These are phyloP conservation scores for Saccharomycopsis capsularis DNA, from an alignment of 805 yeast species.

Conservation along the genomic window DNA sequence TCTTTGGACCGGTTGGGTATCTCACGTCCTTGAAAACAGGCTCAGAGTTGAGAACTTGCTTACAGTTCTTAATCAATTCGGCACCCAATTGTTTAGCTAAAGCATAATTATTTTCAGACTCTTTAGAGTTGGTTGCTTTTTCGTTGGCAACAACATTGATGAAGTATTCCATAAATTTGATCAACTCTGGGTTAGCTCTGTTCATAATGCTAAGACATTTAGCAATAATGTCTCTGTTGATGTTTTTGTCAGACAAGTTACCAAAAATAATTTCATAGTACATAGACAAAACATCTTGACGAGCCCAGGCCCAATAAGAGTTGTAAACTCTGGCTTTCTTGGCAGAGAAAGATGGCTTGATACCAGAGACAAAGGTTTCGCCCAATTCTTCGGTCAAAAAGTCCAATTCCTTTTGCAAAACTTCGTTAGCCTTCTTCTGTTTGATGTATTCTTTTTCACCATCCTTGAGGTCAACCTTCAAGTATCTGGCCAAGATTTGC, in stretches of 20 bases:
- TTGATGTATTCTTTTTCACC: slow-evolving; percentile 81
- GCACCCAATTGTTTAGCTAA: slow-evolving; percentile 86
- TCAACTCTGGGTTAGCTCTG: slow-evolving; percentile 87
- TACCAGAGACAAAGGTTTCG: slow-evolving; percentile 88
- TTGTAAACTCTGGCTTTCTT: slow-evolving; percentile 94
- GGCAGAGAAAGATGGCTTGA: slow-evolving; percentile 82
- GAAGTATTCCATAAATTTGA: slow-evolving; percentile 93
- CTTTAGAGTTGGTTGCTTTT: slow-evolving; percentile 66
- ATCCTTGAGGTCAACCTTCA: slow-evolving; percentile 83
- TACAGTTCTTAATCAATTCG: slow-evolving; percentile 92
- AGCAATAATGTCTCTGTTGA: slow-evolving; percentile 92
- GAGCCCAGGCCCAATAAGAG: slow-evolving; percentile 99
- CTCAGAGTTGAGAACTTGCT: slow-evolving; percentile 66
- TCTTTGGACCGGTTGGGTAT: slow-evolving; percentile 92
- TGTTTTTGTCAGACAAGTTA: slow-evolving; percentile 69
- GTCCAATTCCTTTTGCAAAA: slow-evolving; percentile 85
- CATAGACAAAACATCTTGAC: slow-evolving; percentile 91
- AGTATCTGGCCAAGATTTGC: slow-evolving; percentile 90
- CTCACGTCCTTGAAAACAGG: slow-evolving; percentile 96
- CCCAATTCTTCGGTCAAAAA: slow-evolving; percentile 70
- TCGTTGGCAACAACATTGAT: slow-evolving; percentile 53
- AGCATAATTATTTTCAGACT: slow-evolving; percentile 41
- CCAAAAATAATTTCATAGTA: slow-evolving; percentile 96
- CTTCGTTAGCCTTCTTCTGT: slow-evolving; percentile 71
- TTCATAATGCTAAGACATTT: slow-evolving; percentile 98